Base-by-base conservation (phyloP, 2,329 filamentous ascomycete species). In the Alternaria sp. region DNA sequence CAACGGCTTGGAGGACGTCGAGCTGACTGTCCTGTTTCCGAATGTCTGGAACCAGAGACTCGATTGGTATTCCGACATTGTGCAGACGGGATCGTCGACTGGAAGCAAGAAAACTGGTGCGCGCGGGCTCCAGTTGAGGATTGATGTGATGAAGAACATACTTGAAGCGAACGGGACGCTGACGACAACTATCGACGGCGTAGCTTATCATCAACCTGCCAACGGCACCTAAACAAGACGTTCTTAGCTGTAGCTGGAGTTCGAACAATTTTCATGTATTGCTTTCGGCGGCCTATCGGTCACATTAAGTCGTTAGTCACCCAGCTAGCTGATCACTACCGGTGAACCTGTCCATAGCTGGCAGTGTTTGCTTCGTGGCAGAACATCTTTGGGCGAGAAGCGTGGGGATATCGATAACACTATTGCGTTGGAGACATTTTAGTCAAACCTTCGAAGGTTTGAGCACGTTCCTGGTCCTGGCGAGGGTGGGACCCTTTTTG, bases 141-240 rank as follows among this genome's bases (percentile, higher is more conserved):
- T 81, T 20, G 75, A 83, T 69, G 74, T 70, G 2, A 51, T 79
- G 64, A 64, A 57, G 4, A 83, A 82, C 41, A 71, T 79, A 0
- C 82, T 82, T 62, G 59, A 79, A 7, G 79, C 80, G 0, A 82
- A 78, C 58, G 81, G 81, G 1, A 80, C 76, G 0, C 53, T 82
- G 54, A 76, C 67, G 2, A 82, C 79, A 1, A 77, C 68, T 0
- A 55, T 81, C 30, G 74, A 80, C 57, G 80, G 78, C 0, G 62
- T 70, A 1, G 62, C 60, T 26, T 83, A 79, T 62, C 56, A 65
- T 4, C 81, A 82, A 64, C 81, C 81, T 6, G 65, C 62, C 0
- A 79, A 81, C 59, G 74, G 74, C 6, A 72, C 75, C 7, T 62
- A 28, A 54, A 32, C 9, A 24, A 14, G 7, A 36, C 16, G 0